Evolutionary conservation across 805 yeast species (phyloP).

Genomic region (Brettanomyces nanus): DNA sequence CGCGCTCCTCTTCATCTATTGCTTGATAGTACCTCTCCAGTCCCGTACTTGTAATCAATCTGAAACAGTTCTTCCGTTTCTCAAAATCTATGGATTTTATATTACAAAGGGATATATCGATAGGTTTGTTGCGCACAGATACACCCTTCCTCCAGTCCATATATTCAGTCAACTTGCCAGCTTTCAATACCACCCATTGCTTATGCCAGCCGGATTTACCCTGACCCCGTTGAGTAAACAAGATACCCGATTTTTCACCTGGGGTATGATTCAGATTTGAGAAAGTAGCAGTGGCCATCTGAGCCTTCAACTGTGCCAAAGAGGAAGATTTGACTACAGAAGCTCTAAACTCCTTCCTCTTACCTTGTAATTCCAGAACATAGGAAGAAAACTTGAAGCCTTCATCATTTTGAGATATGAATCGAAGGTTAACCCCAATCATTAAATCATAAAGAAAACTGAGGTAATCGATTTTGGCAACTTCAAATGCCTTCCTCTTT

Average conservation of each 20-base stretch:
- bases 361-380: constrained; percentile 9
- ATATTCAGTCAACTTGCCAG: constrained; percentile 63
- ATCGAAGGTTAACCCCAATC: constrained; percentile 10
- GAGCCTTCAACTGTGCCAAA: constrained; percentile 26
- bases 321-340: constrained; percentile 14
- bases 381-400: constrained; percentile 8
- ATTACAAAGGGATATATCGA: constrained; percentile 62
- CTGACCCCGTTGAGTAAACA: constrained; percentile 53
- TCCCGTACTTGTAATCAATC: constrained; percentile 63
- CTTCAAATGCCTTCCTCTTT: constrained; percentile 23
- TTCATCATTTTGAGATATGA: constrained; percentile 8
- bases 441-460: constrained; percentile 21
- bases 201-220: constrained; percentile 77
- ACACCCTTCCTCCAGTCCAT: constrained; percentile 73
- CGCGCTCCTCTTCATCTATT: constrained; percentile 55
- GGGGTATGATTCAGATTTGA: no score
- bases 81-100: constrained; percentile 36
- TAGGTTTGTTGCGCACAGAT: constrained; percentile 53
- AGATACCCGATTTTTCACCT: constrained; percentile 34
- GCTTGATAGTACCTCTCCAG: constrained; percentile 69
- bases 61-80: constrained; percentile 55
- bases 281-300: constrained; percentile 32
- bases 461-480: constrained; percentile 25
- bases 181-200: constrained; percentile 71
- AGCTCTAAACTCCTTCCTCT: constrained; percentile 13